A percentile compares a stretch with the other conserved stretches of the same genome.
phyloP scores from a whole-genome alignment of 352 stramenopile species.

The Aphanomyces astaci region DNA sequence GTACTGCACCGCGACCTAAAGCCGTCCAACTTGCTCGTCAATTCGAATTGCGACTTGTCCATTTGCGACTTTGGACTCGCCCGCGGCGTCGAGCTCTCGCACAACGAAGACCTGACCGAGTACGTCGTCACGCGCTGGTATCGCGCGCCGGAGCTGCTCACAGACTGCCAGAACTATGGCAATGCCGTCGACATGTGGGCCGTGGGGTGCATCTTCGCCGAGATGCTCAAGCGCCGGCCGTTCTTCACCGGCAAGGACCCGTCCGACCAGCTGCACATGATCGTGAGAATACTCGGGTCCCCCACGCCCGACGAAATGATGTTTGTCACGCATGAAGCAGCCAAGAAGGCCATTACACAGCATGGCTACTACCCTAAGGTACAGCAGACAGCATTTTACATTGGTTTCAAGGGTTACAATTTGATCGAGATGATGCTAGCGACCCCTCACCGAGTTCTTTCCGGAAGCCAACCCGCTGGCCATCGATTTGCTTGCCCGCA shows the following conservation, averaged over 20 bases:
- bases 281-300: conserved; percentile 88
- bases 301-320: conserved; percentile 91
- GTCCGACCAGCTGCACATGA: conserved; percentile 81
- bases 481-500: conserved; percentile 83
- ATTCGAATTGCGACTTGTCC: conserved; percentile 85
- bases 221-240: conserved; percentile 95
- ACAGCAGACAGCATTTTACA: conserved; percentile 3
- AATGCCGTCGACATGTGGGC: conserved; percentile 94
- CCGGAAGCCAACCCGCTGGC: conserved; percentile 68
- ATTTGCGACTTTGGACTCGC: conserved; percentile 91
- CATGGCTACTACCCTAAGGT: conserved; percentile 81
- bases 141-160: conserved; percentile 71
- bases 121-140: conserved; percentile 92
- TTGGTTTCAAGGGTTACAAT: conserved; percentile 1
- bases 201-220: conserved; percentile 98
- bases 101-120: conserved; percentile 72
- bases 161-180: conserved; percentile 94
- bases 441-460: conserved; percentile 75
- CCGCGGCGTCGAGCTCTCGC: conserved; percentile 76
- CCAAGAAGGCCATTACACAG: conserved; percentile 74
- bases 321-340: conserved; percentile 94
- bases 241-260: conserved; percentile 78
- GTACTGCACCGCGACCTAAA: conserved; percentile 88
- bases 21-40: conserved; percentile 83
- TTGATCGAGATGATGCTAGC: conserved; percentile 29